Base-by-base conservation (phyloP, 148 eudicot species). In the Bassia scoparia region DNA sequence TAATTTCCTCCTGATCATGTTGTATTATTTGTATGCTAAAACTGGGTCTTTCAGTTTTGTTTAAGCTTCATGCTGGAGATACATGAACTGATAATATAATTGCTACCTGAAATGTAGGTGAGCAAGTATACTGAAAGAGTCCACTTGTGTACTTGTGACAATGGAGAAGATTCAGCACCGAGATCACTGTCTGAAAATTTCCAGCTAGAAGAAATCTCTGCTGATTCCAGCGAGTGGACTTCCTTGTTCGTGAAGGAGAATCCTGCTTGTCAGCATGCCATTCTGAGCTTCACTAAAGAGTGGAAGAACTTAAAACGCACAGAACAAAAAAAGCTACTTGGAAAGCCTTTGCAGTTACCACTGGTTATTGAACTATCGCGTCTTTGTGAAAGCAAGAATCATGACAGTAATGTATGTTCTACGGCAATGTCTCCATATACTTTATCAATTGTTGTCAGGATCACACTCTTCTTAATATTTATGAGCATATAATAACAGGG, bases 71-170 rank as follows among this genome's bases (percentile, higher is more conserved):
- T 16, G 30, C 33, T 65, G 34, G 33, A 35, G 4, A 18, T 41
- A 41, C 46, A 41, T 41, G 18, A 60, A 62, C 6, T 69, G 49
- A 56, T 41, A 48, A 30, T 23, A 60, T 30, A 31, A 30, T 29
- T 46, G 49, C 31, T 53, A 24, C 53, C 46, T 64, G 72, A 66
- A 52, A 56, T 77, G 49, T 80, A 95, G 99, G 94, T 95, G 81
- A 95, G 97, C 81, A 88, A 85, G 68, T 87, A 95, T 77, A 95
- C 97, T 59, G 96, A 93, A 84, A 86, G 99, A 82, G 79, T 95
- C 72, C 99, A 95, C 84, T 74, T 92, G 70, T 92, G 92, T 80
- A 76, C 83, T 59, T 95, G 92, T 67, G 84, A 69, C 73, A 84
- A 84, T 30, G 97, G 84, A 69, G 80, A 84, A 59, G 89, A 92